A percentile compares a stretch with the other conserved stretches of the same genome.
phyloP scores from a whole-genome alignment of 345 rosid species.

The Raphanus raphanistrum region DNA sequence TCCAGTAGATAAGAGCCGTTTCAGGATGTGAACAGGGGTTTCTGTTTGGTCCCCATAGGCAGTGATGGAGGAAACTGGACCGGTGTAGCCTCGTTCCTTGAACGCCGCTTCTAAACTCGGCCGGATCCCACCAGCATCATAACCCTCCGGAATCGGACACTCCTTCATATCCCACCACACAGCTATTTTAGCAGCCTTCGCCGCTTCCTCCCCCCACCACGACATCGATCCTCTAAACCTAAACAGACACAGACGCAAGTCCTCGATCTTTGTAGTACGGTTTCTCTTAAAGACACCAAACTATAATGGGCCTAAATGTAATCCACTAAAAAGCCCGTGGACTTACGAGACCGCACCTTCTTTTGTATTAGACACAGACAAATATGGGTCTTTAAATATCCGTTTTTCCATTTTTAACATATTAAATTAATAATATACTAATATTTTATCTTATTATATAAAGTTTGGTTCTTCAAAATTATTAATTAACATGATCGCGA shows the following conservation, averaged over 20 bases:
- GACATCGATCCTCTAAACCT: neutral
- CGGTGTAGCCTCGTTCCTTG: neutral
- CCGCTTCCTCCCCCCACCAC: neutral
- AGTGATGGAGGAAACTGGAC: slow-evolving; percentile 14
- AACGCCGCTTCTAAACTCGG: neutral
- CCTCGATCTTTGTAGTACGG: neutral
- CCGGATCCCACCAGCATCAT: slow-evolving; percentile 8
- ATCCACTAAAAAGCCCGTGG: neutral
- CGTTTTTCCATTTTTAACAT: no score
- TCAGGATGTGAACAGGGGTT: neutral
- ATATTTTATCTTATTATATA: no score
- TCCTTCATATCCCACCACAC: neutral
- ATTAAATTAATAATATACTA: no score
- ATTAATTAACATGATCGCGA: no score
- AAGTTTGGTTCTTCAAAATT: no score
- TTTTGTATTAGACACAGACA: neutral
- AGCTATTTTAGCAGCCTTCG: neutral
- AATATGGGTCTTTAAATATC: no score
- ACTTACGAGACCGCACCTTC: neutral
- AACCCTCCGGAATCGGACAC: neutral
- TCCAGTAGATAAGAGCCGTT: slow-evolving; percentile 19
- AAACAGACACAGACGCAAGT: neutral
- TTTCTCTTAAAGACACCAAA: neutral
- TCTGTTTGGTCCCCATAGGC: neutral
- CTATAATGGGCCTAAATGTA: neutral